phyloP scores from a whole-genome alignment of 2,329 filamentous ascomycete genomes.

The Incumbomyces lentus region DNA sequence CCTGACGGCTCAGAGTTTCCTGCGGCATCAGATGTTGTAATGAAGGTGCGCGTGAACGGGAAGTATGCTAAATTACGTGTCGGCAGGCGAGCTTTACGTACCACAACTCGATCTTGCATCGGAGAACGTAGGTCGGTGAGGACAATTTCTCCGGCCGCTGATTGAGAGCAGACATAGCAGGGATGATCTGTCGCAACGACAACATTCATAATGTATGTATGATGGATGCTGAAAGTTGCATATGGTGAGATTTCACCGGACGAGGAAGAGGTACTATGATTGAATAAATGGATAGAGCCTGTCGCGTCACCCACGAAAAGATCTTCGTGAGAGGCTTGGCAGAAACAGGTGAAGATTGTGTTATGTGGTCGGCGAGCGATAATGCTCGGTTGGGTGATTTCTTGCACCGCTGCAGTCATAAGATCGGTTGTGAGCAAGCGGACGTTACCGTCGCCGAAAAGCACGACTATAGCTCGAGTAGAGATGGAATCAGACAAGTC shows the following conservation, averaged over 20 bases:
- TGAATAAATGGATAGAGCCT: constrained; percentile 46
- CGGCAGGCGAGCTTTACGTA: constrained; percentile 32
- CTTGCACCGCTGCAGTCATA: neutral
- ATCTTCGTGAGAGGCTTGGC: constrained; percentile 47
- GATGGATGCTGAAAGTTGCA: constrained; percentile 22
- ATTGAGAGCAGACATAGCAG: constrained; percentile 41
- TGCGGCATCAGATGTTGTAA: constrained; percentile 22
- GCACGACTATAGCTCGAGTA: constrained; percentile 33
- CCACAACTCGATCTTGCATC: constrained; percentile 10
- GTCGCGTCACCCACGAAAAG: constrained; percentile 47
- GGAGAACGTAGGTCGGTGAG: constrained; percentile 43
- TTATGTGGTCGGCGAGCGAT: constrained; percentile 30
- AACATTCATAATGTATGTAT: constrained; percentile 38
- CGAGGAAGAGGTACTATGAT: constrained; percentile 22
- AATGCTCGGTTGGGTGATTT: neutral
- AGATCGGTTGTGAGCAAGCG: constrained; percentile 38
- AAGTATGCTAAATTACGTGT: constrained; percentile 43
- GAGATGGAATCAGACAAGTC: neutral
- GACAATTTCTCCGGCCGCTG: constrained; percentile 45
- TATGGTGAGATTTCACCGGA: constrained; percentile 14
- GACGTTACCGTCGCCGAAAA: constrained; percentile 49
- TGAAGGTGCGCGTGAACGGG: constrained; percentile 44
- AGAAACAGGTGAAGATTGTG: constrained; percentile 45
- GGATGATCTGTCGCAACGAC: constrained; percentile 42
- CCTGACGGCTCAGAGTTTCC: constrained; percentile 11